These are phyloP conservation scores for Kodamaea plutei DNA, from an alignment of 1,139 yeast species.

Conservation along the genomic window DNA sequence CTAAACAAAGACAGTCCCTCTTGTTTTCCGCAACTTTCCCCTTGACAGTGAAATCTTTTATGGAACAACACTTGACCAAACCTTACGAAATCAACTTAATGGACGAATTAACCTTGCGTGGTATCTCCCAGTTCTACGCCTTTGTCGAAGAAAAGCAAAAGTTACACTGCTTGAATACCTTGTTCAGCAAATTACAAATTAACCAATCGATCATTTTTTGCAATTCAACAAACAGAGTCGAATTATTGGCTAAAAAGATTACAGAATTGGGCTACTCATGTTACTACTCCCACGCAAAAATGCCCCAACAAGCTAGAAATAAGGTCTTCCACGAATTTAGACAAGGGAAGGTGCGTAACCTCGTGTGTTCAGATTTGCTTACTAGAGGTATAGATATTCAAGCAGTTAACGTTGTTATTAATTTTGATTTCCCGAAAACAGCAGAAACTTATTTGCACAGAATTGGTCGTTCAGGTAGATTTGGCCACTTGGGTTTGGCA, in stretches of 20 bases:
- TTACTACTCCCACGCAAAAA: constrained; percentile 93
- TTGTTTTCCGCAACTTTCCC: constrained; percentile 97
- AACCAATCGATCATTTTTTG: constrained; percentile 96
- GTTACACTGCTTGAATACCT: constrained; percentile 89
- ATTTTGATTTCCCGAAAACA: constrained; percentile 96
- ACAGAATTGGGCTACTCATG: constrained; percentile 96
- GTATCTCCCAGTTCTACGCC: constrained; percentile 96
- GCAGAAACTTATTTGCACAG: constrained; percentile 97
- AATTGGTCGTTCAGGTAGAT: constrained; percentile 99
- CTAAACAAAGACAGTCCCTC: constrained; percentile 74
- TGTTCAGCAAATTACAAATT: constrained; percentile 89
- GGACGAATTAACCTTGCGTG: constrained; percentile 95
- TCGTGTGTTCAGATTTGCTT: constrained; percentile 92
- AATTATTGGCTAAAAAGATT: constrained; percentile 88
- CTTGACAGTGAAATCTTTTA: constrained; percentile 83
- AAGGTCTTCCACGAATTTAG: constrained; percentile 98
- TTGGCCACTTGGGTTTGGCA: constrained; percentile 97
- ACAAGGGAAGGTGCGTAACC: constrained; percentile 95
- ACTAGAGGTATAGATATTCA: constrained; percentile 99
- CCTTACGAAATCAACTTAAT: constrained; percentile 95
- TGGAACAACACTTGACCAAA: constrained; percentile 84
- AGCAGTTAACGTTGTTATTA: constrained; percentile 96
- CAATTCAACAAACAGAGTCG: constrained; percentile 95
- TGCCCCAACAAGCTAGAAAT: constrained; percentile 97
- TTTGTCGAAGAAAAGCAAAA: constrained; percentile 96